Percentiles rank a stretch among this genome's conserved stretches.
Evolutionary conservation across 192 early-diverging fungal genomes (phyloP).

Genomic region (Gryganskiella cystojenkinii): DNA sequence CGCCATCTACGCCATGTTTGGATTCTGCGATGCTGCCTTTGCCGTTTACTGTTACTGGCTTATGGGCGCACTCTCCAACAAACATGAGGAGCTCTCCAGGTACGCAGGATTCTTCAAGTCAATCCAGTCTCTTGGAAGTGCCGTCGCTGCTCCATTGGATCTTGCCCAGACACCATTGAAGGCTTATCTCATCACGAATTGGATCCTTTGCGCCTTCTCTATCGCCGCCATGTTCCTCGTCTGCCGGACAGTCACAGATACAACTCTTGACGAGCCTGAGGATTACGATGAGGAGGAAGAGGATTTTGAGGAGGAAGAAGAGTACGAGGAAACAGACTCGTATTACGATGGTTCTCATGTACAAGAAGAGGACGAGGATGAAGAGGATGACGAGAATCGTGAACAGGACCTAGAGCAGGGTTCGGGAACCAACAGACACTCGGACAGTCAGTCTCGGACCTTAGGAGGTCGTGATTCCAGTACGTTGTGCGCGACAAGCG

Average conservation of each 20-base stretch:
- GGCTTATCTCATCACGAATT: conserved; percentile 47
- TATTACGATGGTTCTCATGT: background rate
- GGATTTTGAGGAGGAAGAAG: background rate
- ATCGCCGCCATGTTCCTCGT: conserved; percentile 52
- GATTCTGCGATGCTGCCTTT: conserved; percentile 50
- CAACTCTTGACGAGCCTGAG: conserved; percentile 17
- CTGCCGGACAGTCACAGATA: conserved; percentile 45
- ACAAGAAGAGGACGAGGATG: background rate
- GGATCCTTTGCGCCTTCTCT: conserved; percentile 48
- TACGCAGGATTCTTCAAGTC: conserved; percentile 91
- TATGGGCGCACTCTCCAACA: conserved; percentile 88
- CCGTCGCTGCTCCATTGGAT: conserved; percentile 76
- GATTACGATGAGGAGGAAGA: conserved; percentile 11
- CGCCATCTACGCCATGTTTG: conserved; percentile 47
- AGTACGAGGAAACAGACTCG: background rate
- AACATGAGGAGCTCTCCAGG: conserved; percentile 75
- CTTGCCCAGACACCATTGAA: conserved; percentile 49
- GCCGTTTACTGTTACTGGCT: conserved; percentile 81
- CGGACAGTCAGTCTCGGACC: background rate
- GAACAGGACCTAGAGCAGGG: background rate
- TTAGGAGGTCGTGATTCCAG: conserved; percentile 17
- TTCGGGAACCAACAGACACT: background rate
- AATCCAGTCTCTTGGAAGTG: conserved; percentile 82
- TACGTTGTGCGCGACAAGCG: conserved; percentile 25
- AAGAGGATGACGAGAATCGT: background rate